Evolutionary conservation across 2,329 filamentous ascomycete genomes (phyloP).

Genomic region (Calonectria pteridis): DNA sequence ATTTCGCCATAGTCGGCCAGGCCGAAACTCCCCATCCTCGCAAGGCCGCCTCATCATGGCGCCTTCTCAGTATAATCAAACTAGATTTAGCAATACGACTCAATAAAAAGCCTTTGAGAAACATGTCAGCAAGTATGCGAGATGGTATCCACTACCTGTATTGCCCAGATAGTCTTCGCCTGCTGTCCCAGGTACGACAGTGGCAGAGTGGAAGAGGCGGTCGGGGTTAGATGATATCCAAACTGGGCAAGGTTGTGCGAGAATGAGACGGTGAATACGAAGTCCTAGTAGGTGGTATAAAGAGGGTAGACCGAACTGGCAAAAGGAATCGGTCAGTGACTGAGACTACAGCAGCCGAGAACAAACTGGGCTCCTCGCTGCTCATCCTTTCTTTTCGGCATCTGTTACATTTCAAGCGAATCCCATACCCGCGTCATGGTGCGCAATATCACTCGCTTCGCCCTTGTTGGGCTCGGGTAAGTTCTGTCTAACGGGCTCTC

Average conservation of each 20-base stretch:
- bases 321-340: slow-evolving; percentile 21
- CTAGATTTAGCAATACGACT: neutral
- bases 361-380: slow-evolving; percentile 33
- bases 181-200: slow-evolving; percentile 33
- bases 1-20: neutral
- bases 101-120: neutral
- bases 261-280: neutral
- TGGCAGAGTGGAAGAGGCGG: slow-evolving; percentile 32
- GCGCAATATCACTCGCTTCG: slow-evolving; percentile 38
- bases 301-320: slow-evolving; percentile 32
- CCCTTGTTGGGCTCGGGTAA: slow-evolving; percentile 47
- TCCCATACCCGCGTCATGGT: slow-evolving; percentile 33
- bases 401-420: slow-evolving; percentile 1
- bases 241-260: slow-evolving; percentile 31
- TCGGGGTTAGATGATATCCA: slow-evolving; percentile 14
- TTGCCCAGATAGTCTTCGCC: slow-evolving; percentile 7
- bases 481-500: neutral
- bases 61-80: neutral
- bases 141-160: slow-evolving; percentile 20
- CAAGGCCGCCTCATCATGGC: neutral
- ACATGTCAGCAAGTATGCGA: slow-evolving; percentile 5
- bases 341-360: slow-evolving; percentile 36
- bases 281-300: slow-evolving; percentile 37
- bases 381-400: slow-evolving; percentile 38
- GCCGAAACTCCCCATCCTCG: neutral